These are phyloP conservation scores for Hermanozyma aechmeae DNA, from an alignment of 805 yeast species.

Conservation along the genomic window DNA sequence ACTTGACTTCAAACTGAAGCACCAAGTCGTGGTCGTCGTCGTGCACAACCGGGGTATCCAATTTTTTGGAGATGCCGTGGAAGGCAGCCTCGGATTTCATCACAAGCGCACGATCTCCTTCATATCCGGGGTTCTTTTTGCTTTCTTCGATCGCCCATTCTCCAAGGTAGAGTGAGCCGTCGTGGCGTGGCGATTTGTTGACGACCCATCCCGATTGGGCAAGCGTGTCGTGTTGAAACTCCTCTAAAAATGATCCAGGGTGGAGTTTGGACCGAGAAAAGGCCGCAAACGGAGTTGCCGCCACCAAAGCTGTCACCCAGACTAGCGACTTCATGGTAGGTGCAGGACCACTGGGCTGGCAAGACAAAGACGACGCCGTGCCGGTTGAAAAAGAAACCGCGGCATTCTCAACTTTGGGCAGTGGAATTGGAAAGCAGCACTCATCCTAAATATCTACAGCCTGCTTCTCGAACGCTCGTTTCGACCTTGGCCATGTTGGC, in stretches of 20 bases:
- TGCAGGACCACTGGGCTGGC: too few relatives aligned
- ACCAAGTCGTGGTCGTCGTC: conserved; percentile 54
- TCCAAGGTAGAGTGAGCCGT: not conserved
- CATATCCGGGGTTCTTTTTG: conserved; percentile 42
- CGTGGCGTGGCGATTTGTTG: not conserved
- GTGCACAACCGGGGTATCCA: conserved; percentile 52
- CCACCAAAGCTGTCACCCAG: too few relatives aligned
- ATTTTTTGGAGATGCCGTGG: conserved; percentile 66
- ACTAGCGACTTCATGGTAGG: too few relatives aligned
- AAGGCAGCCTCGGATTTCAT: conserved; percentile 68
- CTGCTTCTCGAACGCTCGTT: too few relatives aligned
- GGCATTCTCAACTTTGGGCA: too few relatives aligned
- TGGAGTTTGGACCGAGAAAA: conserved; percentile 22
- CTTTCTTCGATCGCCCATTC: conserved; percentile 44
- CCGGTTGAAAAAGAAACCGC: too few relatives aligned
- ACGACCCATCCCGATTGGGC: not conserved
- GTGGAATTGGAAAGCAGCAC: too few relatives aligned
- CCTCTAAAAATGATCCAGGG: conserved; percentile 52
- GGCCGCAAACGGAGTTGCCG: too few relatives aligned
- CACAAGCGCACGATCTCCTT: conserved; percentile 67
- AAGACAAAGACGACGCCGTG: too few relatives aligned
- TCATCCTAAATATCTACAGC: too few relatives aligned
- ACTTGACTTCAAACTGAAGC: conserved; percentile 81
- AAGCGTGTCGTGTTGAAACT: conserved; percentile 31
- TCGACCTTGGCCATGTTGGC: too few relatives aligned